Conservation (phyloP, 2,329 filamentous ascomycete genomes). For the Aspergillus oerlinghausenensis region DNA sequence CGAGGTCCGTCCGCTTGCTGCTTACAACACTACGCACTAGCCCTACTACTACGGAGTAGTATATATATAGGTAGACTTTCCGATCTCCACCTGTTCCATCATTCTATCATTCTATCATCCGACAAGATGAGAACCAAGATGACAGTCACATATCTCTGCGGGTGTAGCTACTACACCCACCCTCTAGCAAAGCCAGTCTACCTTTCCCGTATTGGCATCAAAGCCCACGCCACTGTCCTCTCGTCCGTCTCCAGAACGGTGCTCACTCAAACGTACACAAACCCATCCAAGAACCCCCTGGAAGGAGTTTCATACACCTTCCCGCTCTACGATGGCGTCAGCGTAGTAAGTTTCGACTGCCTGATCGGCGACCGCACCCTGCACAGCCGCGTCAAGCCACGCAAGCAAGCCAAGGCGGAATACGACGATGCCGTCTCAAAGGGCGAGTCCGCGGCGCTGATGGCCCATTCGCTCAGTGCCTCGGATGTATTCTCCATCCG, state of each 20-base stretch:
- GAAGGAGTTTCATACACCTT: conserved; percentile 62
- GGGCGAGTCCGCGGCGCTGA: conserved; percentile 60
- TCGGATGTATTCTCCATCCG: conserved; percentile 65
- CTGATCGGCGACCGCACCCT: conserved; percentile 53
- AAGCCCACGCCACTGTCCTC: conserved; percentile 58
- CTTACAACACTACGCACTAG: too few species aligned
- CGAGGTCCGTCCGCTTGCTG: too few species aligned
- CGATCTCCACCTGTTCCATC: too few species aligned
- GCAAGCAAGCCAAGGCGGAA: conserved; percentile 54
- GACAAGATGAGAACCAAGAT: not conserved
- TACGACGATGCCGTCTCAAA: conserved; percentile 56
- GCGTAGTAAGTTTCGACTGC: conserved; percentile 64
- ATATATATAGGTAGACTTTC: too few species aligned
- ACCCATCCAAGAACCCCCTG: conserved; percentile 47
- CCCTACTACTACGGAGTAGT: too few species aligned
- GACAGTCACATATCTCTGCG: conserved; percentile 1
- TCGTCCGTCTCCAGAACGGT: conserved; percentile 50
- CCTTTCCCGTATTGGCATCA: conserved; percentile 56
- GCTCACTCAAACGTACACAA: conserved; percentile 58
- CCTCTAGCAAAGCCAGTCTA: conserved; percentile 33
- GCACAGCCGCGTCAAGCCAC: conserved; percentile 63
- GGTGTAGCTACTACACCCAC: conserved; percentile 4
- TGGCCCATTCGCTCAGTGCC: conserved; percentile 58
- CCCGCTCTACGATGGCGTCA: conserved; percentile 68
- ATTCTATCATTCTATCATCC: too few species aligned